A percentile compares a stretch with the other conserved stretches of the same genome.
Evolutionary conservation across 2,329 filamentous ascomycete species (phyloP).

Genomic region (Myriosclerotinia curreyana): DNA sequence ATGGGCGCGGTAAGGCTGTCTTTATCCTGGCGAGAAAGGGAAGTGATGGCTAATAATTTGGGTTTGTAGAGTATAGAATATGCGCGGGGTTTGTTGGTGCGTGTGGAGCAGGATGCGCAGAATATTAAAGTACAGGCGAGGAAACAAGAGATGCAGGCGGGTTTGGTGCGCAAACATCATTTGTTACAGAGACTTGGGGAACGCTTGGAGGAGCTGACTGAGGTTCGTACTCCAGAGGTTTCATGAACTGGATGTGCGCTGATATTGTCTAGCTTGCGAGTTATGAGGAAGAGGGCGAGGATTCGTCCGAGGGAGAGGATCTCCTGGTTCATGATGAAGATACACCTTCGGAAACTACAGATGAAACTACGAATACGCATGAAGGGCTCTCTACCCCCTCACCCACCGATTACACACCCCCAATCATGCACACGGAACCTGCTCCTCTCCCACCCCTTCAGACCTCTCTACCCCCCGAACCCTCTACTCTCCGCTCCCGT

Average conservation of each 20-base stretch:
- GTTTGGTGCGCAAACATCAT: conserved; percentile 63
- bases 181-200: conserved; percentile 63
- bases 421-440: conserved; percentile 6
- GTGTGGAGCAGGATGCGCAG: conserved; percentile 66
- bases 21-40: neutral
- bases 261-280: conserved; percentile 27
- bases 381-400: conserved; percentile 23
- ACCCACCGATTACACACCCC: conserved; percentile 21
- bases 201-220: conserved; percentile 64
- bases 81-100: conserved; percentile 65
- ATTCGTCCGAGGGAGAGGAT: conserved; percentile 53
- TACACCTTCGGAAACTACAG: conserved; percentile 46
- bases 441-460: conserved; percentile 16
- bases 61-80: conserved; percentile 65
- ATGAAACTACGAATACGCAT: conserved; percentile 15
- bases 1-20: conserved; percentile 47
- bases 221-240: conserved; percentile 44
- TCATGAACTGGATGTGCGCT: neutral
- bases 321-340: conserved; percentile 49
- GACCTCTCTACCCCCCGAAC: conserved; percentile 19
- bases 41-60: neutral
- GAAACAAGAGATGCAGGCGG: conserved; percentile 59
- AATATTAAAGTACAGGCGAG: conserved; percentile 56
- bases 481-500: conserved; percentile 33
- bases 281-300: conserved; percentile 32